Base-by-base conservation (phyloP, 306 rosid species). In the Citrullus mucosospermus region DNA sequence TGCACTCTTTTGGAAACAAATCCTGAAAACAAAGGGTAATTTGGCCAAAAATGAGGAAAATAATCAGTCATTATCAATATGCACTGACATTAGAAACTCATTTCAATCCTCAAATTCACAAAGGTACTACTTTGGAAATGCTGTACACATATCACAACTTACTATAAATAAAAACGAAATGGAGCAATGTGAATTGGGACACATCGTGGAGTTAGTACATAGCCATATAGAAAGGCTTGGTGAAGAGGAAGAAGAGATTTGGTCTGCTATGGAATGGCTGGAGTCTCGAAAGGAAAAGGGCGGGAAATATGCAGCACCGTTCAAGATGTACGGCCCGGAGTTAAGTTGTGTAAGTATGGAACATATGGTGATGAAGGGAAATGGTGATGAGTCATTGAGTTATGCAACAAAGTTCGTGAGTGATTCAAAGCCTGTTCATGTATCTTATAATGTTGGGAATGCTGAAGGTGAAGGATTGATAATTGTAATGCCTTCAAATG, bases 271-370 rank as follows among this genome's bases (percentile, higher is more conserved):
- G 25, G 86, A 87, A 9, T 79, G 87, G 88, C 78, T 89, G 0
- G 87, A 88, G 76, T 74, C 88, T 2, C 83, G 59, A 44, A 81
- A 80, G 80, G 84, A 68, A 10, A 79, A 79, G 44, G 85, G 70
- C 8, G 88, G 85, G 58, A 87, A 79, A 74, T 80, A 60, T 36
- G 51, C 67, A 3, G 56, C 43, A 6, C 82, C 86, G 0, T 84
- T 76, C 9, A 75, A 83, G 68, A 80, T 88, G 84, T 92, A 88
- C 56, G 92, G 93, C 9, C 57, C 80, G 0, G 85, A 90, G 56
- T 77, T 93, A 20, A 91, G 90, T 0, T 93, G 89, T 75, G 82
- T 91, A 30, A 79, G 77, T 69, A 84, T 92, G 88, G 96, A 91
- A 53, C 89, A 91, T 70, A 70, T 83, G 89, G 14, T 72, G 8